phyloP scores from a whole-genome alignment of 208 protist species.

The Novymonas esmeraldas region DNA sequence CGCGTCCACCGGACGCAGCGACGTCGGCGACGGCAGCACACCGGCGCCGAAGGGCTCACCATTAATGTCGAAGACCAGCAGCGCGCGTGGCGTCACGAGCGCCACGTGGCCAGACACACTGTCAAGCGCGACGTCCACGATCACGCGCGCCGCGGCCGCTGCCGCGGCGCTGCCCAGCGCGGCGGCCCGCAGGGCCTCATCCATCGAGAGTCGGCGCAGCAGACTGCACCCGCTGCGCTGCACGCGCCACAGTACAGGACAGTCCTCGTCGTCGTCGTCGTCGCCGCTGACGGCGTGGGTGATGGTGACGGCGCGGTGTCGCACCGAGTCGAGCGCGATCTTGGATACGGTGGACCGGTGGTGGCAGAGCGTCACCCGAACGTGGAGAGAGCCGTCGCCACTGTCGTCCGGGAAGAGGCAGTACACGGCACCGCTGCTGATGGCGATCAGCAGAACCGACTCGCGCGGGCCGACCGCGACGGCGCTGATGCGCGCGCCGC shows the following conservation, averaged over 20 bases:
- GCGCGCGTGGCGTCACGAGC: conserved; percentile 53
- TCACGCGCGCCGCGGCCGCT: conserved; percentile 11
- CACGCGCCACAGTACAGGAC: conserved; percentile 83
- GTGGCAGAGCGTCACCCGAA: conserved; percentile 62
- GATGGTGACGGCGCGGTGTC: conserved; percentile 67
- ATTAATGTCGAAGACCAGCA: conserved; percentile 83
- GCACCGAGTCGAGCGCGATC: conserved; percentile 42
- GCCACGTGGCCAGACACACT: conserved; percentile 42
- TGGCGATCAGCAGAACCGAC: conserved; percentile 63
- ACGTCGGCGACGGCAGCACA: conserved; percentile 32
- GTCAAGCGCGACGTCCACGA: conserved; percentile 61
- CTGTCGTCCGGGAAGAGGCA: conserved; percentile 59
- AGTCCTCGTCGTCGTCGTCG: too few relatives aligned
- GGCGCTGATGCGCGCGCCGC: conserved; percentile 54
- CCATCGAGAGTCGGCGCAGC: conserved; percentile 46
- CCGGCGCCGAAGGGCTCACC: conserved; percentile 67
- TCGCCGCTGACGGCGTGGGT: conserved; percentile 32
- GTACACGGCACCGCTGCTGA: conserved; percentile 68
- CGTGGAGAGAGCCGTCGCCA: conserved; percentile 26
- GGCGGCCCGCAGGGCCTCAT: conserved; percentile 23
- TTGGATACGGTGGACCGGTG: conserved; percentile 68
- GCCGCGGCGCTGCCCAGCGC: conserved; percentile 8
- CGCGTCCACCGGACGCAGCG: conserved; percentile 14
- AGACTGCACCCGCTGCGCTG: conserved; percentile 49
- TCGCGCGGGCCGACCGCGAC: conserved; percentile 63